Conservation (phyloP, 768 basidiomycete genomes). For the Amyloporia xantha region DNA sequence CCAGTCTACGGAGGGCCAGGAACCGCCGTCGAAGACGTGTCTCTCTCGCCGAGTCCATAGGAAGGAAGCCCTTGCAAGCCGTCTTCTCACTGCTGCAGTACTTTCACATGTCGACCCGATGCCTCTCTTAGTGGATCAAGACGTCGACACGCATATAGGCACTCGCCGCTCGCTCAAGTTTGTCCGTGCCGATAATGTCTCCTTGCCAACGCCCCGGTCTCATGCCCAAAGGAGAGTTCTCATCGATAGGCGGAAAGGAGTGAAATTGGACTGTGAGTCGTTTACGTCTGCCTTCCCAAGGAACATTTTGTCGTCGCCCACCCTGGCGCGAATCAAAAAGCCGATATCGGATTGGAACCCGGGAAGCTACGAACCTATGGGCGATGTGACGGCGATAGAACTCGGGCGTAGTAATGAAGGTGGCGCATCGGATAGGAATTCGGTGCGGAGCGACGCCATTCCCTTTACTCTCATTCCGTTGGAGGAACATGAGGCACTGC, state of each 20-base stretch:
- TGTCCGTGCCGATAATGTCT: constrained; percentile 9
- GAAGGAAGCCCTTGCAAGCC: constrained; percentile 22
- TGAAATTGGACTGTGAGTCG: constrained; percentile 19
- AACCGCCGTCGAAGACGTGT: background rate
- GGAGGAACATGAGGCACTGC: constrained; percentile 2
- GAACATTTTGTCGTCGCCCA: background rate
- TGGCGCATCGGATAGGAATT: background rate
- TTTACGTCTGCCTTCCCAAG: constrained; percentile 9
- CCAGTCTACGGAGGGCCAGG: background rate
- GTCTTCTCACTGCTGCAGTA: constrained; percentile 31
- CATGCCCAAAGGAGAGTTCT: constrained; percentile 13
- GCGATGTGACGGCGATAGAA: too few species aligned
- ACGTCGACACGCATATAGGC: constrained; percentile 10
- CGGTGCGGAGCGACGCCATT: background rate
- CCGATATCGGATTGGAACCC: background rate
- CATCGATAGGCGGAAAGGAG: constrained; percentile 29
- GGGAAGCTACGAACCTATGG: background rate
- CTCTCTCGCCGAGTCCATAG: constrained; percentile 3
- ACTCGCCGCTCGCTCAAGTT: constrained; percentile 25
- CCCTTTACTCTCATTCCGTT: constrained; percentile 2
- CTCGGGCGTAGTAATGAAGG: background rate
- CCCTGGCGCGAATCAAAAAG: background rate
- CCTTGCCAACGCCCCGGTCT: constrained; percentile 5
- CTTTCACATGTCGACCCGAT: constrained; percentile 28
- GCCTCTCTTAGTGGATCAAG: constrained; percentile 12